Evolutionary conservation across 2,329 filamentous ascomycete species (phyloP), one percentile per base, ranked within the genome.

Genomic region (Pseudogymnoascus sp.): DNA sequence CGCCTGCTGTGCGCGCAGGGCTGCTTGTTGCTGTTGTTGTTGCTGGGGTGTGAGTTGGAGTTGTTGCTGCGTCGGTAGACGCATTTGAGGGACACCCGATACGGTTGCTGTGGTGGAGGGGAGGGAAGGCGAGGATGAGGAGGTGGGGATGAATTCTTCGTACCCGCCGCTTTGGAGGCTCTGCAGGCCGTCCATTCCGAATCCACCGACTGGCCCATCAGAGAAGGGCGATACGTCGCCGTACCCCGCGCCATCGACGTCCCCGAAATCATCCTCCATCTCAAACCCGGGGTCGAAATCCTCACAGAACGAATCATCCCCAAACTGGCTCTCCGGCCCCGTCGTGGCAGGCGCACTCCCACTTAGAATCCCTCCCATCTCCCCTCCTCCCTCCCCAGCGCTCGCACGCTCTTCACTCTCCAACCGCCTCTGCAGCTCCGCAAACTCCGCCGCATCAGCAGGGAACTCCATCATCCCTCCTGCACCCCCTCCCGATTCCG

Each of bases 391-490:
- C 10, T 27, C 21, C 10, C 21, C 21, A 18, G 42, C 2, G 1
- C 25, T 3, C 7, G 25, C 25, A 21, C 42, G 42, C 42, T 48
- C 74, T 59, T 48, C 42, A n/a, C 42, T 29, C 25, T 79, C 79
- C 9, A 87, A 74, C 69, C 85, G 80, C 7, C 77, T 76, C 13
- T 82, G 82, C 55, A 87, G 73, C 67, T 83, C 82, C 12, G 76
- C 75, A 69, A 86, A 76, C 62, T 82, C 83, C 10, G 80, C 77
- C 69, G 84, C 82, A 67, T 84, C 81, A 70, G 87, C 83, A 61
- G 84, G 84, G 70, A 87, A 86, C 27, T 83, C 77, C 1, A 59
- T 84, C 74, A 71, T 86, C 78, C 71, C 78, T 68, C 87, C 84
- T n/a, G n/a, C n/a, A n/a, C n/a, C n/a, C n/a, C n/a, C n/a, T n/a